These are phyloP conservation scores for Rubus parviflorus DNA, from an alignment of 306 rosid genomes.

Conservation along the genomic window DNA sequence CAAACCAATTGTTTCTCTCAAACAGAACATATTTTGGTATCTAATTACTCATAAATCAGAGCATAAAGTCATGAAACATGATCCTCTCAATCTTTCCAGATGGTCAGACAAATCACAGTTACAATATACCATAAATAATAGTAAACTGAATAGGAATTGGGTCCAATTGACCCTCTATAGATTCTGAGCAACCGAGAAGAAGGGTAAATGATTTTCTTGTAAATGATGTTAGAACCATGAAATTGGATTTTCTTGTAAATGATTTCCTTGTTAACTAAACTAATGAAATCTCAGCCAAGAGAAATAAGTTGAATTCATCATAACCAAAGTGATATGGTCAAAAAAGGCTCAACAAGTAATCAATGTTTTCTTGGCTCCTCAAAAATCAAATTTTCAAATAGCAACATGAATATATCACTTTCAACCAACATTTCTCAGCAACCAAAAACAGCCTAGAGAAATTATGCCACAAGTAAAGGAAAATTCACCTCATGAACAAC, in stretches of 20 bases:
- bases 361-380: neutral
- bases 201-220: too few species aligned
- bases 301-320: neutral
- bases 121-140: neutral
- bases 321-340: neutral
- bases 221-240: too few species aligned
- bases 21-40: neutral
- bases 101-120: neutral
- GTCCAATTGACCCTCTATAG: neutral
- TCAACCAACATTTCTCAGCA: neutral
- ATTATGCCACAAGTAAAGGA: neutral
- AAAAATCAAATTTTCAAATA: neutral
- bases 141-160: neutral
- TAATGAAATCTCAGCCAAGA: neutral
- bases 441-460: conserved; percentile 2
- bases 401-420: neutral
- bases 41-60: neutral
- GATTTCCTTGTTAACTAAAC: neutral
- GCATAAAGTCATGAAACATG: neutral
- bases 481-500: neutral
- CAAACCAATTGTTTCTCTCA: neutral
- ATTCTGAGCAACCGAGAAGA: conserved; percentile 7
- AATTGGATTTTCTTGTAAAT: neutral
- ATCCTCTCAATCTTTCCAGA: neutral
- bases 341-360: neutral